Evolutionary conservation across 345 rosid species (phyloP), one percentile per base, ranked within the genome.

Genomic region (Turnera subulata): DNA sequence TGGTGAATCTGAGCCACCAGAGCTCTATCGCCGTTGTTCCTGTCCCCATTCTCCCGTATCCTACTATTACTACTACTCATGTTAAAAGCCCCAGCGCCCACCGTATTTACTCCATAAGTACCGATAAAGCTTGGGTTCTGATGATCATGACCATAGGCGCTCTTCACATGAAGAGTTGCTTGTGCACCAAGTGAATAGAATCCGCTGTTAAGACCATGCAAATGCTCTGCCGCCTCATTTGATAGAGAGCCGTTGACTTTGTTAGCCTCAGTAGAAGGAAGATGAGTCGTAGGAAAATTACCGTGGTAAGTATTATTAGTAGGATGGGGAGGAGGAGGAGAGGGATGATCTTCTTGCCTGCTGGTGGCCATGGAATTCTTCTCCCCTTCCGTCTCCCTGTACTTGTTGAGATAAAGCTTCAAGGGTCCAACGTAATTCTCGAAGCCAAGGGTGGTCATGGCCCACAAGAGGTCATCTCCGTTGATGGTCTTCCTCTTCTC

Each of bases 101-200:
- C n/a, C n/a, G n/a, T n/a, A n/a, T n/a, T n/a, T n/a, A n/a, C n/a
- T n/a, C n/a, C n/a, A n/a, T n/a, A n/a, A n/a, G n/a, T n/a, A n/a
- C n/a, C n/a, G n/a, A n/a, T n/a, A n/a, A n/a, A n/a, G n/a, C n/a
- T n/a, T n/a, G n/a, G n/a, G n/a, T n/a, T n/a, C n/a, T n/a, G n/a
- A n/a, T n/a, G n/a, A n/a, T n/a, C n/a, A n/a, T n/a, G n/a, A n/a
- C n/a, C n/a, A n/a, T n/a, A n/a, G n/a, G n/a, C n/a, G 25, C 8
- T 45, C 11, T 32, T 68, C 0, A 35, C 23, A 8, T 10, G n/a
- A n/a, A n/a, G n/a, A n/a, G n/a, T 16, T 20, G 39, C 64, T 58
- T 75, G 67, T 5, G 72, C 6, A 15, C 73, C 76, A 50, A 70
- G 68, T 2, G 81, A 60, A 62, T 64, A 70, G 45, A 74, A 58